Evolutionary conservation across 116 monocot species (phyloP).

Genomic region (Zostera marina): DNA sequence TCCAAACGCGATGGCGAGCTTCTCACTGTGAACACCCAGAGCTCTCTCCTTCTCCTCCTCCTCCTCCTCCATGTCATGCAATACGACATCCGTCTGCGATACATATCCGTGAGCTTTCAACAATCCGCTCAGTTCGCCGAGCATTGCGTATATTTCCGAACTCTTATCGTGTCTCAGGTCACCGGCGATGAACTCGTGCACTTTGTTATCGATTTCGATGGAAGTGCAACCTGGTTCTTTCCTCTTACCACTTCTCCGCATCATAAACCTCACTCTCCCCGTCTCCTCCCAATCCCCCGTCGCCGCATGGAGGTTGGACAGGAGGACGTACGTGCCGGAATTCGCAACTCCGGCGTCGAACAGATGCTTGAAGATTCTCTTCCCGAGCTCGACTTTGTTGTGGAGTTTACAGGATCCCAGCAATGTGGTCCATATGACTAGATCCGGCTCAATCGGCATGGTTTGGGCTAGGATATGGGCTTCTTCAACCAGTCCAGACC

Average conservation of each 20-base stretch:
- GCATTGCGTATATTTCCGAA: slow-evolving; percentile 42
- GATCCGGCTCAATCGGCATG: slow-evolving; percentile 50
- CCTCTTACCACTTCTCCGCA: slow-evolving; percentile 45
- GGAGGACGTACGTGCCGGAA: slow-evolving; percentile 50
- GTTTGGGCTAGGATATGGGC: slow-evolving; percentile 38
- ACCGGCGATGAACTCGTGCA: slow-evolving; percentile 56
- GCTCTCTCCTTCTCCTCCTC: slow-evolving; percentile 44
- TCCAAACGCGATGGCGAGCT: slow-evolving; percentile 63
- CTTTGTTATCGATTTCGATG: slow-evolving; percentile 39
- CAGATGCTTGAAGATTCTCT: slow-evolving; percentile 39
- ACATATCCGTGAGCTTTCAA: slow-evolving; percentile 45
- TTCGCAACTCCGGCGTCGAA: slow-evolving; percentile 42
- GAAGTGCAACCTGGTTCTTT: slow-evolving; percentile 80
- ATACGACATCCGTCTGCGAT: slow-evolving; percentile 44
- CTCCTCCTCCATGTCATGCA: slow-evolving; percentile 56
- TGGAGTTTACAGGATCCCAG: slow-evolving; percentile 58
- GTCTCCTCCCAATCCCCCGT: slow-evolving; percentile 53
- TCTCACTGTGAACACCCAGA: slow-evolving; percentile 70
- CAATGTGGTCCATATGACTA: slow-evolving; percentile 51
- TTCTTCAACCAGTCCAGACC: slow-evolving; percentile 63
- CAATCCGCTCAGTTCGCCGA: slow-evolving; percentile 31
- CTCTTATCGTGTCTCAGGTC: slow-evolving; percentile 44
- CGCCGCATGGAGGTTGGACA: slow-evolving; percentile 61
- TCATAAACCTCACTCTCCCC: slow-evolving; percentile 34
- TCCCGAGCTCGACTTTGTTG: slow-evolving; percentile 36